Conservation (phyloP, 1,284 basidiomycete genomes). For the Leccinum subspadiceum region DNA sequence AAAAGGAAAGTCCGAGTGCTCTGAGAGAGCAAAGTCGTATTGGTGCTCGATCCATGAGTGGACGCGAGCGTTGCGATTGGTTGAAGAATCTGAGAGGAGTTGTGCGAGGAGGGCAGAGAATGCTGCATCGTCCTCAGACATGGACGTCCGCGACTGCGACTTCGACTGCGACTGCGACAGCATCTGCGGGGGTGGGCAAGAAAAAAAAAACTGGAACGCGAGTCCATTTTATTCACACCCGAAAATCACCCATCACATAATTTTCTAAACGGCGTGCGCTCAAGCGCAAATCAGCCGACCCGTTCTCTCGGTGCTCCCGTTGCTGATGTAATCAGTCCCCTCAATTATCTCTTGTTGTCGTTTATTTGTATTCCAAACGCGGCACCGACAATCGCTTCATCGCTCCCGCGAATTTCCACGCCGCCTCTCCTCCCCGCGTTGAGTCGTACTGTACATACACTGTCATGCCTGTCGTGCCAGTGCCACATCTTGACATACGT, state of each 20-base stretch:
- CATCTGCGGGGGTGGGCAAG: conserved; percentile 8
- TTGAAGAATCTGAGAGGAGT: conserved; percentile 25
- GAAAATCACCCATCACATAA: conserved; percentile 9
- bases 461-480: not conserved
- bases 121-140: conserved; percentile 32
- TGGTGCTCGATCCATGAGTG: conserved; percentile 37
- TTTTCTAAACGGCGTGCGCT: conserved; percentile 10
- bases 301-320: conserved; percentile 8
- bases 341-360: not conserved
- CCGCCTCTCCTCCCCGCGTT: not conserved
- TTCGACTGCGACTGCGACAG: not conserved
- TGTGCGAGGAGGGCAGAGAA: conserved; percentile 31
- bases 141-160: conserved; percentile 2
- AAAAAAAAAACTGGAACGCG: not conserved
- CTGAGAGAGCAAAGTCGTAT: conserved; percentile 34
- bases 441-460: not conserved
- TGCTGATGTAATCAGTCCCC: conserved; percentile 8
- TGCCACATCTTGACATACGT: conserved; percentile 1
- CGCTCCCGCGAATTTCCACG: not conserved
- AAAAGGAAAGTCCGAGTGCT: conserved; percentile 10
- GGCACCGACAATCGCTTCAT: not conserved
- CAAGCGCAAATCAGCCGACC: conserved; percentile 20
- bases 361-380: not conserved
- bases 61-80: conserved; percentile 27
- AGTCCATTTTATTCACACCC: conserved; percentile 16